Evolutionary conservation across 2,329 filamentous ascomycete species (phyloP), one percentile per base, ranked within the genome.

Genomic region (Botrytis aclada): DNA sequence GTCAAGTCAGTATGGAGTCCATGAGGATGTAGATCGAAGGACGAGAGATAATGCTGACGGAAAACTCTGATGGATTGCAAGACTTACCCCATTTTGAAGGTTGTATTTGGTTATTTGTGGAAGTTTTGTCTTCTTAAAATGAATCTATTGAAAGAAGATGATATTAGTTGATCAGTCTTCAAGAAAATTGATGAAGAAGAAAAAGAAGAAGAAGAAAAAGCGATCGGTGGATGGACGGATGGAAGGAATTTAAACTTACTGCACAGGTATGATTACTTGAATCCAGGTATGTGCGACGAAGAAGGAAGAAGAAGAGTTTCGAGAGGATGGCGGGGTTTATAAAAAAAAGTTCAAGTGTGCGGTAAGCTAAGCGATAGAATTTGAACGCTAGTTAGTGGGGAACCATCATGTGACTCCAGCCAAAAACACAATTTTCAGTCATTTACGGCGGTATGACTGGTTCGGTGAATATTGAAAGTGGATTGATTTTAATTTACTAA

Each of bases 31-130:
- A 73, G 14, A 45, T 60, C 62, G 58, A 72, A 73, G 47, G 22
- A n/a, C 9, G 3, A 67, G 72, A 56, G 75, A 66, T 74, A 73
- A 74, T 56, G 1, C 14, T 34, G 51, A 70, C 39, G 56, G 5
- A 70, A 70, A 62, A 62, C 20, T 61, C 16, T 70, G 75, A 76
- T 73, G 69, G 62, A 41, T 16, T 63, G 51, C 12, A 61, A 32
- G 74, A 79, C 80, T 77, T 73, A 81, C 79, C 80, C 80, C 80
- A 81, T 81, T 76, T 76, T 81, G 73, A 77, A 79, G 78, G 80
- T 79, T 75, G 74, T 79, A 76, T 56, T 56, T 76, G 73, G 72
- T 73, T 73, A 73, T 77, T 76, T 78, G 72, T 77, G 74, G 77
- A 76, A 77, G 74, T 74, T 75, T 56, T 71, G 75, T 65, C 72